Conservation (phyloP, 108 stramenopile species). For the Cylindrotheca closterium region DNA sequence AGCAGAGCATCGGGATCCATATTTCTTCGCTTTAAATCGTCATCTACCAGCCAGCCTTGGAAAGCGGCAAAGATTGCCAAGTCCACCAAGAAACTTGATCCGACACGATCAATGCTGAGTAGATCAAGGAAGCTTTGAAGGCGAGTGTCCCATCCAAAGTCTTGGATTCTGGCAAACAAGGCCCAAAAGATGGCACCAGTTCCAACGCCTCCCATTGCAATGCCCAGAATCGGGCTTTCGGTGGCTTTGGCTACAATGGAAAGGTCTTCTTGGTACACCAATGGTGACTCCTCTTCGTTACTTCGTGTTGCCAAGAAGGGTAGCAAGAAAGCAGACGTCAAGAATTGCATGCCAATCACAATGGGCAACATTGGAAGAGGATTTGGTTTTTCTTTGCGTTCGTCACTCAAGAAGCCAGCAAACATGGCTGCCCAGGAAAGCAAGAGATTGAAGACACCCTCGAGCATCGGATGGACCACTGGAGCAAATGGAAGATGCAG, state of each 20-base stretch:
- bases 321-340: conserved; percentile 80
- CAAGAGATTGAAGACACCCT: conserved; percentile 86
- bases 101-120: conserved; percentile 79
- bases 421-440: conserved; percentile 89
- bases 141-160: conserved; percentile 66
- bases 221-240: conserved; percentile 63
- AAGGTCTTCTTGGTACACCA: conserved; percentile 43
- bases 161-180: conserved; percentile 52
- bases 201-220: conserved; percentile 62
- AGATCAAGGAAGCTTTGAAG: conserved; percentile 56
- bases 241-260: conserved; percentile 24
- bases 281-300: conserved; percentile 27
- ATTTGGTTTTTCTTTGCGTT: conserved; percentile 68
- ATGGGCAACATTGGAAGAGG: conserved; percentile 60
- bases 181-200: conserved; percentile 67
- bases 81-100: conserved; percentile 82
- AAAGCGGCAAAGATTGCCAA: conserved; percentile 81
- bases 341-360: conserved; percentile 88
- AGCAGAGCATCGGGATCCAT: conserved; percentile 40
- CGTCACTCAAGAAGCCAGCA: conserved; percentile 84
- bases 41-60: conserved; percentile 88
- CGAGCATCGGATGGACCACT: conserved; percentile 79
- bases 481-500: conserved; percentile 68
- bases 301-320: conserved; percentile 78
- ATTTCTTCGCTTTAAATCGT: conserved; percentile 77